Evolutionary conservation across 2,329 filamentous ascomycete genomes (phyloP), one percentile per base, ranked within the genome.

Genomic region (Diaporthe sp.): DNA sequence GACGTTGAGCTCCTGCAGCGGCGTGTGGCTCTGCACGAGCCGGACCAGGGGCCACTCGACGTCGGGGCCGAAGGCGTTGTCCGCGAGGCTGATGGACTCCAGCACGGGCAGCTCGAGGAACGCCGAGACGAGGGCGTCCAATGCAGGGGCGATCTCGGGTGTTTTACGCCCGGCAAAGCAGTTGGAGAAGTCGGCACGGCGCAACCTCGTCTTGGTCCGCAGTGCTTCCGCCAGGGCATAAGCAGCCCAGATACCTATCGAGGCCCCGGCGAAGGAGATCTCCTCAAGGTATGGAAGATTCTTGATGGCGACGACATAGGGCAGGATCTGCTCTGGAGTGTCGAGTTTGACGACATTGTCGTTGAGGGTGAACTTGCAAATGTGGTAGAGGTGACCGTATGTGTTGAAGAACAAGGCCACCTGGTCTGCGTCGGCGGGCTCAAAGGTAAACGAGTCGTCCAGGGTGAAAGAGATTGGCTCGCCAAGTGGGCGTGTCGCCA

Each of bases 181-280:
- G 34, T 55, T 22, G n/a, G 65, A 70, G 49, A 70, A 70, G 22
- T 70, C 49, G 10, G 49, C 65, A 3, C 65, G 34, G 49, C 65
- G 65, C 34, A 70, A n/a, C 49, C n/a, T 53, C 31, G n/a, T 70
- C 65, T 42, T 70, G 65, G 49, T 10, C 8, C 65, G 47, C 34
- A 70, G 65, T 3, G 65, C 65, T 8, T 28, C n/a, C 12, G 65
- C 65, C 10, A 70, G 49, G 13, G 49, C 10, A 13, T 42, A 70
- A 4, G 65, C 65, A 13, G 65, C 65, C 65, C 65, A 55, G 34
- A 39, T 39, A n/a, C 65, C 65, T 31, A 70, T 12, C 1, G 65
- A 70, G 0, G 47, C 9, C 15, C 65, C 65, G 8, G 22, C 31
- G 15, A 70, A 55, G 9, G 49, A 70, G 47, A 70, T 55, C 6